A percentile compares a stretch with the other conserved stretches of the same genome.
Conservation (phyloP, 1,284 basidiomycete species). For the Coniferiporia weirii region DNA sequence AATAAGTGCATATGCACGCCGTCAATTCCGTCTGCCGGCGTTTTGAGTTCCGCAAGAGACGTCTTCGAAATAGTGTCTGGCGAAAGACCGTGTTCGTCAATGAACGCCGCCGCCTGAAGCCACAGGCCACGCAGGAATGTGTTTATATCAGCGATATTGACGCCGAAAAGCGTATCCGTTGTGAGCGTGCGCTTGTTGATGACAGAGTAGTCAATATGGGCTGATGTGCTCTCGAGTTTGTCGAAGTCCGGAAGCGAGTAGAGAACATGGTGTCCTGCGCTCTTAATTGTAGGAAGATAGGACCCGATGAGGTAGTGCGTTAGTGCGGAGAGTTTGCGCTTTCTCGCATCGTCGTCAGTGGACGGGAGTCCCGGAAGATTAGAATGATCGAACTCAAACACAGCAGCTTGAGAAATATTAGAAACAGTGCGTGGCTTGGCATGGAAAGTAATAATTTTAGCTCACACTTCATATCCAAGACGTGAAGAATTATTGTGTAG, state of each 20-base stretch:
- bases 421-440: neutral
- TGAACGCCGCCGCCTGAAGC: constrained; percentile 29
- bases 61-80: constrained; percentile 18
- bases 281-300: constrained; percentile 16
- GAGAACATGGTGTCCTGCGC: constrained; percentile 18
- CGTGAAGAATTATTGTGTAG: constrained; percentile 13
- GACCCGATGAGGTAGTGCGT: constrained; percentile 14
- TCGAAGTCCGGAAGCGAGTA: constrained; percentile 21
- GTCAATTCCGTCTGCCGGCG: constrained; percentile 18
- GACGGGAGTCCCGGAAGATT: neutral
- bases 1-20: constrained; percentile 26
- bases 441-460: neutral
- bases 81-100: constrained; percentile 14
- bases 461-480: constrained; percentile 14
- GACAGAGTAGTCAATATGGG: constrained; percentile 20
- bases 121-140: constrained; percentile 27
- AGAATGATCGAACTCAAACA: constrained; percentile 14
- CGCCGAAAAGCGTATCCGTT: constrained; percentile 24
- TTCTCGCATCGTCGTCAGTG: neutral
- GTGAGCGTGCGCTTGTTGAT: constrained; percentile 12
- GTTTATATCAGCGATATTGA: constrained; percentile 29
- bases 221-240: constrained; percentile 17
- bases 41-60: constrained; percentile 27
- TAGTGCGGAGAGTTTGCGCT: constrained; percentile 8
- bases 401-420: constrained; percentile 6